Base-by-base conservation (phyloP, 805 yeast species). In the Wickerhamomyces chaumierensis region DNA sequence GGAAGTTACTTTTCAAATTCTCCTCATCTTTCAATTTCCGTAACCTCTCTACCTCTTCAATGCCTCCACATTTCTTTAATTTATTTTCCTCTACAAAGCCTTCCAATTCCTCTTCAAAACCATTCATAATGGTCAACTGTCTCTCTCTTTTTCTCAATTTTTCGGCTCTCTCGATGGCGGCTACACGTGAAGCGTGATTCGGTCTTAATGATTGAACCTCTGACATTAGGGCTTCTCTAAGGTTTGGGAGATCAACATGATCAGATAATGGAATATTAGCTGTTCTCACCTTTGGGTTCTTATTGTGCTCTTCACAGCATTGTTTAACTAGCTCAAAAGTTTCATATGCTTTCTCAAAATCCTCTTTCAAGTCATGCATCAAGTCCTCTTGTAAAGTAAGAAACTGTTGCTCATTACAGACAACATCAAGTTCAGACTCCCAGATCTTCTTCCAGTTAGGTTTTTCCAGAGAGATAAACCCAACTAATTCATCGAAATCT, bases 331-430 rank as follows among this genome's bases (percentile, higher is more conserved):
- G 64, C 32, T 72, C 73, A 52, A 78, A 85, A 0, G 96, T 90
- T 52, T 87, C 95, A 35, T 68, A 66, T 1, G 94, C 92, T 49
- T 78, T 81, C 18, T 69, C 72, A 25, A 92, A 60, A 59, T 92
- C 99, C 44, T 85, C 92, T 33, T 71, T 73, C 45, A 92, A 61
- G 53, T 90, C 94, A 23, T 67, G 68, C 2, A 85, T 74, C 39
- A 94, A 70, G 43, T 85, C 95, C 50, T 86, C 96, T 57, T 90
- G 96, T 16, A 86, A 69, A 40, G 83, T 83, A 61, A 88, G 76
- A 56, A 86, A 86, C 47, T 90, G 94, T 57, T 92, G 97, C 52
- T 88, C 96, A 51, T 86, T 95, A 46, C 95, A 81, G 13, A 92
- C 90, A 29, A 80, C 79, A 43, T 86, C 92, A 40, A 92, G 69